Evolutionary conservation across 108 stramenopile genomes (phyloP).

Genomic region (Cyclotella distinguenda): DNA sequence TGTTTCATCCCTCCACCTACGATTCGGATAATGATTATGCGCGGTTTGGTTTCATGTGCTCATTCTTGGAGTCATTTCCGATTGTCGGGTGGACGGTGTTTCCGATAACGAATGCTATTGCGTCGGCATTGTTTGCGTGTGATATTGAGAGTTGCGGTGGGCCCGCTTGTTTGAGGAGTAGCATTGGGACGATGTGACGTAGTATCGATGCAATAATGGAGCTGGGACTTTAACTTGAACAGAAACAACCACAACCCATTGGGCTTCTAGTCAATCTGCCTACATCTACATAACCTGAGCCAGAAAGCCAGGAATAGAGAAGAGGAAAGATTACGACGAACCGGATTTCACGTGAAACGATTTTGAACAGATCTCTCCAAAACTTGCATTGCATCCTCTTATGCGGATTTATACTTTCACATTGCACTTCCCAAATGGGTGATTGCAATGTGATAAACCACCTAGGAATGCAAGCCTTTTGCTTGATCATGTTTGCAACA

Average conservation of each 20-base stretch:
- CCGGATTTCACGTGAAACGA: no score
- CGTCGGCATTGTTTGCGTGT: slow-evolving; percentile 19
- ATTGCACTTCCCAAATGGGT: no score
- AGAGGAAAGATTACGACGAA: no score
- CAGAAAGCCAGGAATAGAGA: no score
- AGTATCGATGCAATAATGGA: no score
- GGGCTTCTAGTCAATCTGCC: no score
- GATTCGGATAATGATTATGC: slow-evolving; percentile 40
- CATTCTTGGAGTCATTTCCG: slow-evolving; percentile 26
- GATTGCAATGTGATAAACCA: no score
- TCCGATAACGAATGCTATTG: slow-evolving; percentile 18
- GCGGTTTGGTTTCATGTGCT: slow-evolving; percentile 38
- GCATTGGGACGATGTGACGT: no score
- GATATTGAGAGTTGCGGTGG: slow-evolving; percentile 41
- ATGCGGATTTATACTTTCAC: slow-evolving; percentile 17
- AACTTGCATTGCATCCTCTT: slow-evolving; percentile 25
- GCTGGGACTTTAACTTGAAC: no score
- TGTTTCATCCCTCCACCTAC: slow-evolving; percentile 26
- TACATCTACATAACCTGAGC: no score
- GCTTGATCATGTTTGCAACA: slow-evolving; percentile 60
- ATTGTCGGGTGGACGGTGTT: slow-evolving; percentile 12
- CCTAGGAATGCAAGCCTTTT: slow-evolving; percentile 64
- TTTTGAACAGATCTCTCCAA: slow-evolving; percentile 17
- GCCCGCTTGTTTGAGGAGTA: slow-evolving; percentile 17
- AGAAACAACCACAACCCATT: no score